These are phyloP conservation scores for Trichoderma brevicompactum DNA, from an alignment of 2,329 filamentous ascomycete species.

Conservation along the genomic window DNA sequence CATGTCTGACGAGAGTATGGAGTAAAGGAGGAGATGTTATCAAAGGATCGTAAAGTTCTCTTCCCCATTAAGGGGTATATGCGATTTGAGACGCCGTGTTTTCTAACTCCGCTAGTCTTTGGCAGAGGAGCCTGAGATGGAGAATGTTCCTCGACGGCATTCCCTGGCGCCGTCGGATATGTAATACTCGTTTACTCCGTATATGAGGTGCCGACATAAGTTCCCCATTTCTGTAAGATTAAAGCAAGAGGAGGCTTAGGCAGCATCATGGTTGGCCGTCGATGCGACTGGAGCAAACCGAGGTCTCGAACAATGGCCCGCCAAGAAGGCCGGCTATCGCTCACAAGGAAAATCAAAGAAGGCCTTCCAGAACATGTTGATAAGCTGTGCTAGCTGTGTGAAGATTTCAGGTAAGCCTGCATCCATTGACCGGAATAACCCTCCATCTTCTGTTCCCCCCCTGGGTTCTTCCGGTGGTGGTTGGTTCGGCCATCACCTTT, in stretches of 20 bases:
- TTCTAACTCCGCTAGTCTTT: neutral
- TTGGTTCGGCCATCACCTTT: neutral
- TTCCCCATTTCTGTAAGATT: constrained; percentile 1
- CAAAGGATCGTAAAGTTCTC: neutral
- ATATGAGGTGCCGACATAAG: neutral
- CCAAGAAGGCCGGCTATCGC: neutral
- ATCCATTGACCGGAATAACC: neutral
- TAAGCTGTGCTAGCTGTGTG: neutral
- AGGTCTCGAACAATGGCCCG: neutral
- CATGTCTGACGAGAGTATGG: neutral
- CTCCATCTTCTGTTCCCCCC: neutral
- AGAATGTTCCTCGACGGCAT: neutral
- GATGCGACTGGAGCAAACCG: neutral
- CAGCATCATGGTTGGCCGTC: neutral
- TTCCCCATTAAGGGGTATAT: neutral
- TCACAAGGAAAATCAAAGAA: neutral
- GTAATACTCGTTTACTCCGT: neutral
- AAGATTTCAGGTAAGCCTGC: neutral
- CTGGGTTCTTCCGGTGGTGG: neutral
- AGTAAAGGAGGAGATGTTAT: neutral
- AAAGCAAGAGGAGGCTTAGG: neutral
- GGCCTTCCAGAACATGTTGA: neutral
- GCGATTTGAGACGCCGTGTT: neutral
- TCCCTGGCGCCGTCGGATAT: constrained; percentile 1
- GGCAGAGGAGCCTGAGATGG: neutral